Conservation (phyloP, 192 early-diverging fungal genomes). For the Coemansia sp. region DNA sequence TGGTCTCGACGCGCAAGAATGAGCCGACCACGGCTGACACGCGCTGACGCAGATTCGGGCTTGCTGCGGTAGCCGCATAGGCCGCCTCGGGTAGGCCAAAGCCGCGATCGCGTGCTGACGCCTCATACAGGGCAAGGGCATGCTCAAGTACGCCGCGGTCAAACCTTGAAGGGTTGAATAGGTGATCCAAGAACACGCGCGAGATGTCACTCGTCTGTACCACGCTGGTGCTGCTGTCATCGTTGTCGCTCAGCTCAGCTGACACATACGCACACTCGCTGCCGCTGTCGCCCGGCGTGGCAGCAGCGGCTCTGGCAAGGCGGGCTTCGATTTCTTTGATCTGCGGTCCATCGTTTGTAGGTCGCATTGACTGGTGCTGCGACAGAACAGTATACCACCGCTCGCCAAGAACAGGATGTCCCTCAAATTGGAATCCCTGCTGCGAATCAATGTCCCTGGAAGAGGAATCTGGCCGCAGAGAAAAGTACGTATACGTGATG, state of each 20-base stretch:
- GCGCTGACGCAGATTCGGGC: slow-evolving; percentile 30
- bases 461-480: slow-evolving; percentile 13
- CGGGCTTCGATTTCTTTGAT: slow-evolving; percentile 44
- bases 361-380: slow-evolving; percentile 24
- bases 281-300: neutral
- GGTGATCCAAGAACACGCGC: slow-evolving; percentile 40
- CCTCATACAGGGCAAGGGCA: slow-evolving; percentile 32
- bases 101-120: slow-evolving; percentile 32
- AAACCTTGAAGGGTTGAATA: slow-evolving; percentile 44
- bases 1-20: slow-evolving; percentile 26
- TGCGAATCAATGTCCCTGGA: neutral
- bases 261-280: neutral
- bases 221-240: neutral
- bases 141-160: slow-evolving; percentile 41
- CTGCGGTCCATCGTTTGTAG: slow-evolving; percentile 24
- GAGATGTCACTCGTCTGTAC: slow-evolving; percentile 37
- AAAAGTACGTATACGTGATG: slow-evolving; percentile 43
- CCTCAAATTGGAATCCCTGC: slow-evolving; percentile 24
- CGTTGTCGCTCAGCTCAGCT: neutral
- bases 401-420: slow-evolving; percentile 37
- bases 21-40: slow-evolving; percentile 32
- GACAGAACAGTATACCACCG: slow-evolving; percentile 45
- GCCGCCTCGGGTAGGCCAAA: slow-evolving; percentile 24
- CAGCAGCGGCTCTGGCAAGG: neutral
- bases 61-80: slow-evolving; percentile 15